Evolutionary conservation across 305 asterid species (phyloP).

Genomic region (Withania somnifera): DNA sequence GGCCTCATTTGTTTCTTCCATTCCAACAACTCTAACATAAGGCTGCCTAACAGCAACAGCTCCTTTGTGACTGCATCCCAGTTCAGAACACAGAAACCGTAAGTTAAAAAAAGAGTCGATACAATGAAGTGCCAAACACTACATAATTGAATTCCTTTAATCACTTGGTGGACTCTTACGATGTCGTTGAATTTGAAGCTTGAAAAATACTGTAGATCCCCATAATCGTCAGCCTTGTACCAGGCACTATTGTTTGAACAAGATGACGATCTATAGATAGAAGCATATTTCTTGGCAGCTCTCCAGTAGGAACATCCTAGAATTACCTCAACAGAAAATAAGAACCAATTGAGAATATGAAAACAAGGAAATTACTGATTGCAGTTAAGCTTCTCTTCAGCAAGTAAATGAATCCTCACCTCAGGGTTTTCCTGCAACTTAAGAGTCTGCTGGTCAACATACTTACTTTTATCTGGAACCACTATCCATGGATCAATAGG

Average conservation of each 20-base stretch:
- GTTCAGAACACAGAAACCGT: slow-evolving; percentile 6
- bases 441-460: slow-evolving; percentile 91
- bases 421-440: slow-evolving; percentile 95
- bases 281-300: slow-evolving; percentile 92
- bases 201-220: slow-evolving; percentile 95
- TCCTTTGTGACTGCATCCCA: slow-evolving; percentile 65
- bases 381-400: background rate
- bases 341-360: background rate
- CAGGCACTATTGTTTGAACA: slow-evolving; percentile 98
- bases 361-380: background rate
- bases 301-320: slow-evolving; percentile 98
- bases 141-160: background rate
- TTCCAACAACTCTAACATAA: slow-evolving; percentile 81
- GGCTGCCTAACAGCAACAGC: slow-evolving; percentile 99
- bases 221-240: slow-evolving; percentile 88
- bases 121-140: background rate
- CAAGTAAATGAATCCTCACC: slow-evolving; percentile 26
- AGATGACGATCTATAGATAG: slow-evolving; percentile 92
- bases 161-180: slow-evolving; percentile 37
- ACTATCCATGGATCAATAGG: slow-evolving; percentile 93
- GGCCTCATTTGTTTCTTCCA: slow-evolving; percentile 72
- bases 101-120: background rate
- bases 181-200: slow-evolving; percentile 71
- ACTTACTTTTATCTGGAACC: slow-evolving; percentile 89
- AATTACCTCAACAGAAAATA: slow-evolving; percentile 10